Base-by-base conservation (phyloP, 495 filamentous ascomycete species). In the Xylaria acuta region DNA sequence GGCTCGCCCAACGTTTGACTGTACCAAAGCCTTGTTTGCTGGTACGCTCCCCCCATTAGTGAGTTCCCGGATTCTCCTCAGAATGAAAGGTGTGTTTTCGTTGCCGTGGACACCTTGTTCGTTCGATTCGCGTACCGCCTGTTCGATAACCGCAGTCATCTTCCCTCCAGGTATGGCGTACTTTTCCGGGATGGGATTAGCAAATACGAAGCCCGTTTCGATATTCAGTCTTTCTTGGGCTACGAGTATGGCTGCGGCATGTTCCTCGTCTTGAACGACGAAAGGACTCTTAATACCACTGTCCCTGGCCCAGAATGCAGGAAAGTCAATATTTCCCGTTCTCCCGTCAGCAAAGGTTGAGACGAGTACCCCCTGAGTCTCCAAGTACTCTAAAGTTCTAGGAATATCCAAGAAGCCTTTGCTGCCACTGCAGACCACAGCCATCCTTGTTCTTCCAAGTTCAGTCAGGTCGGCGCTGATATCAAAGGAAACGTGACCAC, bases 371-470 rank as follows among this genome's bases (percentile, higher is more conserved):
- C 96, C 96, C 79, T 97, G 92, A 0, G 96, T 99, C 80, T 99
- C 96, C 22, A 99, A 88, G 74, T 93, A 97, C 82, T 99, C 96
- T 2, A 99, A 85, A 2, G 96, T 99, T 67, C 92, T 86, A 8
- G 92, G 92, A 71, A 98, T 92, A 77, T 99, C 96, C 12, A 99
- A 83, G 79, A 99, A 99, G 75, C 96, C 94, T 82, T 99, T 99
- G 76, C 94, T 95, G 5, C 96, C 96, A 67, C 92, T 93, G 79
- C 91, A 92, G 36, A 98, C 86, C 11, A 99, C 95, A 34, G 95
- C 91, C 53, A 99, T 90, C 12, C 93, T 88, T 4, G 96, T 99
- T 38, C 94, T 87, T n/a, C 95, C 94, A 40, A 99, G 88, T 82
- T 99, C 96, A 5, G 93, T 97, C 67, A 99, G 85, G 81, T 99